Conservation (phyloP, 805 yeast genomes). For the Candida schatavii region DNA sequence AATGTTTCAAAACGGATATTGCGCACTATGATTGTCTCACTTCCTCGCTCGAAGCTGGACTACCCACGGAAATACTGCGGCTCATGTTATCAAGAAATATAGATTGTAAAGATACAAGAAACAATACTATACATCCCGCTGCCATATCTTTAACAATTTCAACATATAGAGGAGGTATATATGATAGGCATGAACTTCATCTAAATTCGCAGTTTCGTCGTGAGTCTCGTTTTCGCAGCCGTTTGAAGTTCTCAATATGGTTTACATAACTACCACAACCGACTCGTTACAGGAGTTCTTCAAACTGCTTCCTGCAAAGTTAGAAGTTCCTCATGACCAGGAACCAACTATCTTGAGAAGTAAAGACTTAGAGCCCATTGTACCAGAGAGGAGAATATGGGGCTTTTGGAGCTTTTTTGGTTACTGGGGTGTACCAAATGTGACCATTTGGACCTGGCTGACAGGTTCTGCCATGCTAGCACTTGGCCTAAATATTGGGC, state of each 20-base stretch:
- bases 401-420: slow-evolving; percentile 36
- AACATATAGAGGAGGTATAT: neutral
- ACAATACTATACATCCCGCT: neutral
- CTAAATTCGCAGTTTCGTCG: too few species aligned
- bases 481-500: slow-evolving; percentile 26
- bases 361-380: slow-evolving; percentile 26
- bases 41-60: too few species aligned
- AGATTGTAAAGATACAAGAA: too few species aligned
- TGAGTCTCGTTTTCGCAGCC: neutral
- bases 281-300: neutral
- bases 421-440: slow-evolving; percentile 42
- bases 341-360: slow-evolving; percentile 6
- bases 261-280: neutral
- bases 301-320: neutral
- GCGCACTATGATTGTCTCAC: too few species aligned
- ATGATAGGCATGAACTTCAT: neutral
- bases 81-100: too few species aligned
- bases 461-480: slow-evolving; percentile 42
- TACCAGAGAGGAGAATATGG: slow-evolving; percentile 45
- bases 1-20: too few species aligned
- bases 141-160: neutral
- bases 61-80: too few species aligned
- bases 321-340: slow-evolving; percentile 8
- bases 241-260: neutral
- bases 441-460: slow-evolving; percentile 36